Conservation (phyloP, 1,284 basidiomycete genomes). For the Papiliotrema flavescens region DNA sequence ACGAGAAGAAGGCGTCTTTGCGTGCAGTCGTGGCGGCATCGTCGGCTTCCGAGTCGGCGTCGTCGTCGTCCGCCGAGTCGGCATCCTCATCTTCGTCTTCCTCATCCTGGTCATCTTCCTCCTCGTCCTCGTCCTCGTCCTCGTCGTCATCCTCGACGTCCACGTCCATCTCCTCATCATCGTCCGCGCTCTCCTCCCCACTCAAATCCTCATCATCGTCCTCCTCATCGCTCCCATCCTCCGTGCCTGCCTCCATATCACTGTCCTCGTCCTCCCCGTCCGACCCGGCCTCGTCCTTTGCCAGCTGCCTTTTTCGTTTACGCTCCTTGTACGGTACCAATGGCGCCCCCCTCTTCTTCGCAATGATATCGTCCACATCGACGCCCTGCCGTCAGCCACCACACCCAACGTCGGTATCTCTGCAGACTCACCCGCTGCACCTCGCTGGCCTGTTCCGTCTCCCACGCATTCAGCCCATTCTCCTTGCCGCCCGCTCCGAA, state of each 20-base stretch:
- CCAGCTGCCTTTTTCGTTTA: slow-evolving; percentile 54
- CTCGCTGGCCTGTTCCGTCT: slow-evolving; percentile 35
- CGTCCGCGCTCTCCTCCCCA: slow-evolving; percentile 24
- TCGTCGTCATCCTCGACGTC: slow-evolving; percentile 35
- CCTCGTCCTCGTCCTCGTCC: slow-evolving; percentile 31
- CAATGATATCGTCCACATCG: slow-evolving; percentile 89
- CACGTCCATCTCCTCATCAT: slow-evolving; percentile 23
- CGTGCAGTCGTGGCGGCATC: slow-evolving; percentile 69
- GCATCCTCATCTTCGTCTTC: slow-evolving; percentile 42
- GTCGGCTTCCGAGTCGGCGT: slow-evolving; percentile 49
- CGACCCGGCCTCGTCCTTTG: slow-evolving; percentile 11
- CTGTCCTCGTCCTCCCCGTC: slow-evolving; percentile 28
- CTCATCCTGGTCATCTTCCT: slow-evolving; percentile 27
- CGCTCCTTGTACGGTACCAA: slow-evolving; percentile 54
- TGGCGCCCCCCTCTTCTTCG: slow-evolving; percentile 56
- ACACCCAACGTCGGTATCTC: not conserved
- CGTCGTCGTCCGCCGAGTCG: slow-evolving; percentile 34
- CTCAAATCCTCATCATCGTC: slow-evolving; percentile 19
- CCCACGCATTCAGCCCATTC: slow-evolving; percentile 37
- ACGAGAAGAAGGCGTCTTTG: slow-evolving; percentile 81
- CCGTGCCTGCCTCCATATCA: slow-evolving; percentile 18
- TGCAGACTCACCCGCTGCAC: slow-evolving; percentile 61
- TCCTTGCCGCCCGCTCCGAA: slow-evolving; percentile 52
- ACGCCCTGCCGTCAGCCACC: slow-evolving; percentile 54
- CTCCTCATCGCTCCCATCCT: slow-evolving; percentile 32